A percentile compares a stretch with the other conserved stretches of the same genome.
These are phyloP conservation scores for Microsporum canis DNA, from an alignment of 2,329 filamentous ascomycete species.

Conservation along the genomic window DNA sequence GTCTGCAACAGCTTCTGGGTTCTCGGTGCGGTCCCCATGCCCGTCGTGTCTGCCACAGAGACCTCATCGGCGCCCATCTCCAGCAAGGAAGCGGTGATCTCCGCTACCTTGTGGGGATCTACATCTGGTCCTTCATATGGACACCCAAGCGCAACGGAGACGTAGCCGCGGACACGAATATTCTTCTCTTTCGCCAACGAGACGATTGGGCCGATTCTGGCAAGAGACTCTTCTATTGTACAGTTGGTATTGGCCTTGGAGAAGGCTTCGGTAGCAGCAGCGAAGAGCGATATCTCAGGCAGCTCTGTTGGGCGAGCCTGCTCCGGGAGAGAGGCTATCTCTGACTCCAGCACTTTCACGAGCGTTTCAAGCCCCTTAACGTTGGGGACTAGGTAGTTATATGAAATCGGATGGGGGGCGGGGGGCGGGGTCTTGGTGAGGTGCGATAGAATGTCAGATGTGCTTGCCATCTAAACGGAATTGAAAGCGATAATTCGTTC, in stretches of 20 bases:
- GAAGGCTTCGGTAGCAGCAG: slow-evolving; percentile 54
- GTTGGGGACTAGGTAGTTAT: slow-evolving; percentile 57
- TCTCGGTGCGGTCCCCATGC: slow-evolving; percentile 54
- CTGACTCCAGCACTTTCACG: slow-evolving; percentile 41
- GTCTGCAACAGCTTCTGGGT: slow-evolving; percentile 48
- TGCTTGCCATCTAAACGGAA: slow-evolving; percentile 49
- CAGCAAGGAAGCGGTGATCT: slow-evolving; percentile 48
- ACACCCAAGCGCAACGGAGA: slow-evolving; percentile 53
- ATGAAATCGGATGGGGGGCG: slow-evolving; percentile 44
- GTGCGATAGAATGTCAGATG: slow-evolving; percentile 48
- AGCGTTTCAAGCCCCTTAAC: slow-evolving; percentile 50
- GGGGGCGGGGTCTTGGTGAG: slow-evolving; percentile 41
- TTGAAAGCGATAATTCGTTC: not conserved
- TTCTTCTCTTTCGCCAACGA: slow-evolving; percentile 43
- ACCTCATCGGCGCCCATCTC: slow-evolving; percentile 58
- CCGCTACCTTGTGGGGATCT: slow-evolving; percentile 48
- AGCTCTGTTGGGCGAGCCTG: slow-evolving; percentile 27
- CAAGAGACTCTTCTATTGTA: slow-evolving; percentile 50
- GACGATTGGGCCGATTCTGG: slow-evolving; percentile 49
- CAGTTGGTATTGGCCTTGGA: slow-evolving; percentile 57
- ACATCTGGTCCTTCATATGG: slow-evolving; percentile 55
- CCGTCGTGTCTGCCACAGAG: slow-evolving; percentile 54
- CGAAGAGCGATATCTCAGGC: slow-evolving; percentile 52
- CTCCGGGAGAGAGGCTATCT: slow-evolving; percentile 20
- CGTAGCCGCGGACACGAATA: slow-evolving; percentile 52